Base-by-base conservation (phyloP, 2,329 filamentous ascomycete genomes). In the Penicillium concentricum region DNA sequence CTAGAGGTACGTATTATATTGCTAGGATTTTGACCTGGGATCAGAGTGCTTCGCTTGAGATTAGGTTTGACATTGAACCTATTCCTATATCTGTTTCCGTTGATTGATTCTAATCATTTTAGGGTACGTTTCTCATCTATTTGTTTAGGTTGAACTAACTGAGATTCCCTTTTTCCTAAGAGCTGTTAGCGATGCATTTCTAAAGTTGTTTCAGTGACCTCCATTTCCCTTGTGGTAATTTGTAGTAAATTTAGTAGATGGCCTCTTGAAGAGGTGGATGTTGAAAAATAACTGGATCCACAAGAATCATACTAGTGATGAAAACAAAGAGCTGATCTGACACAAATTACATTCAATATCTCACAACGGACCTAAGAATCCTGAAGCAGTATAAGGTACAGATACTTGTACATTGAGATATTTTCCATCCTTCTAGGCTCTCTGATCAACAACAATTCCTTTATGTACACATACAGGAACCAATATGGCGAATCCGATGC, bases 381-480 rank as follows among this genome's bases (percentile, higher is more conserved):
- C 42, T 13, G 26, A 30, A 38, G 26, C 5, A 43, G 24, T 5
- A 13, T 32, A 34, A 42, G 13, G 41, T 45, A 42, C 9, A 28
- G 32, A 54, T 60, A 54, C 15, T 49, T 49, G 28, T 64, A 64
- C 63, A 64, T 49, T 55, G 35, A 50, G 18, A 24, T 45, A 54
- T 42, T 30, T 15, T 37, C 57, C 45, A 35, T 53, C 54, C 43
- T 43, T 35, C 15, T 35, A 20, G 41, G 34, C 38, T 56, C 42
- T 46, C 44, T 51, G 46, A 57, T 47, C 56, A 39, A 56, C 48
- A 41, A 42, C 16, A 50, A 41, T 46, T 39, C 39, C 54, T 51
- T 45, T 58, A 63, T 61, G 52, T 63, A 63, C 57, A 61, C 50
- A 51, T 55, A 62, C 46, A 61, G 39, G 30, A 57, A 35, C 44